These are phyloP conservation scores for Eremomyces bilateralis DNA, from an alignment of 495 filamentous ascomycete genomes.

Conservation along the genomic window DNA sequence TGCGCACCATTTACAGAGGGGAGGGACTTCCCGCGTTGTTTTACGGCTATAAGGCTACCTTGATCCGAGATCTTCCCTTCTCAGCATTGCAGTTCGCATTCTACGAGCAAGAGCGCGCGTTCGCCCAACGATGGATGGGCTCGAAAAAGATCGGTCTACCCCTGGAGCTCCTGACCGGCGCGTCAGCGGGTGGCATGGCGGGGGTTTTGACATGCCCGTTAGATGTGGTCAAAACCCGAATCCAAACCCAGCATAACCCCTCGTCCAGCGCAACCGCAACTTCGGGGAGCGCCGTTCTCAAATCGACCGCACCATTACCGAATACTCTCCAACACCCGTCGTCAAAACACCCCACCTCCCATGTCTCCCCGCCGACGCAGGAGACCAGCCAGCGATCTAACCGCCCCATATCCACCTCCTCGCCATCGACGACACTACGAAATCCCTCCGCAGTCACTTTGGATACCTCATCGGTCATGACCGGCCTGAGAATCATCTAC, in stretches of 20 bases:
- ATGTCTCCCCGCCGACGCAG: background rate
- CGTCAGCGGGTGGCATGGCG: slow-evolving; percentile 80
- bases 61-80: slow-evolving; percentile 87
- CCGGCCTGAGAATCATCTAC: slow-evolving; percentile 70
- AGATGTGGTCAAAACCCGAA: slow-evolving; percentile 90
- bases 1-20: slow-evolving; percentile 54
- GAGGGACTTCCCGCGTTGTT: slow-evolving; percentile 77
- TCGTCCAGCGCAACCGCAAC: background rate
- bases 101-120: slow-evolving; percentile 76
- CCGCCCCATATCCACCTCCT: slow-evolving; percentile 65
- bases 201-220: slow-evolving; percentile 87
- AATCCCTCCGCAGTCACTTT: slow-evolving; percentile 52
- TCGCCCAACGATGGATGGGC: slow-evolving; percentile 53
- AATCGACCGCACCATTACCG: slow-evolving; percentile 1
- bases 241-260: slow-evolving; percentile 62
- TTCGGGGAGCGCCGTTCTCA: slow-evolving; percentile 8
- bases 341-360: background rate
- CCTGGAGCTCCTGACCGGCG: slow-evolving; percentile 74
- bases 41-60: slow-evolving; percentile 82
- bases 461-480: slow-evolving; percentile 73
- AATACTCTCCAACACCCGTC: too few relatives aligned
- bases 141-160: slow-evolving; percentile 61
- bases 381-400: slow-evolving; percentile 16
- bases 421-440: slow-evolving; percentile 55
- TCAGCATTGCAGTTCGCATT: slow-evolving; percentile 94